These are phyloP conservation scores for Rostrohypoxylon terebratum DNA, from an alignment of 495 filamentous ascomycete genomes.

Conservation along the genomic window DNA sequence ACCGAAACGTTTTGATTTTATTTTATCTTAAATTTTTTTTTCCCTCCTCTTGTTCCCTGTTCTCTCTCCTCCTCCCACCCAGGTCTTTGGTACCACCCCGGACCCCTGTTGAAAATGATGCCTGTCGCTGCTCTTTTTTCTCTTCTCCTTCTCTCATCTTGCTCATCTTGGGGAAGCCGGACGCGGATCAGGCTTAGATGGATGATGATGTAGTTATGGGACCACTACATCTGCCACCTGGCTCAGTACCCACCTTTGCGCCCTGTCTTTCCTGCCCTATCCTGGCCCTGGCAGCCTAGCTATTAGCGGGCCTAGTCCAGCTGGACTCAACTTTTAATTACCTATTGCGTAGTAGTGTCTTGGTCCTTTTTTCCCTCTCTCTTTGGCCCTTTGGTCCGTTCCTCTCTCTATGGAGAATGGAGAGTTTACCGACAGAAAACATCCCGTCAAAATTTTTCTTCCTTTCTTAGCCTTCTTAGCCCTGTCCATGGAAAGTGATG, in stretches of 20 bases:
- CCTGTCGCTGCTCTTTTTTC: constrained; percentile 35
- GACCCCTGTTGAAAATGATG: constrained; percentile 35
- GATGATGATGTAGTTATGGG: constrained; percentile 50
- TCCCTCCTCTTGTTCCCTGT: constrained; percentile 21
- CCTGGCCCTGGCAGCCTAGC: constrained; percentile 44
- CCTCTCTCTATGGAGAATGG: not conserved
- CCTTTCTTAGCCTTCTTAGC: constrained; percentile 8
- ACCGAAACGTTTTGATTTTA: constrained; percentile 6
- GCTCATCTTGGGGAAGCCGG: constrained; percentile 49
- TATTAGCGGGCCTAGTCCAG: constrained; percentile 40
- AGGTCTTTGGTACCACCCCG: constrained; percentile 45
- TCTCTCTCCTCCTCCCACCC: constrained; percentile 34
- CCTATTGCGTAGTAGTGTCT: constrained; percentile 29
- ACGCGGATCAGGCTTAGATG: constrained; percentile 45
- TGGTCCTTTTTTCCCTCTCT: constrained; percentile 16
- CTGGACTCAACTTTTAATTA: constrained; percentile 36
- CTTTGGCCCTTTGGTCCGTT: constrained; percentile 22
- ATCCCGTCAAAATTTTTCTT: constrained; percentile 27
- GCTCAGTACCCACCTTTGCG: constrained; percentile 41
- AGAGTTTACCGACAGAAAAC: constrained; percentile 26
- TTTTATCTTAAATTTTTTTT: constrained; percentile 20
- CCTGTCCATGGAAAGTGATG: constrained; percentile 8
- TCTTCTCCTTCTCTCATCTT: constrained; percentile 39
- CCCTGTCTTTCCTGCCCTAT: constrained; percentile 38
- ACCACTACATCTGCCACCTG: constrained; percentile 47